Evolutionary conservation across 2,329 filamentous ascomycete species (phyloP).

Genomic region (Claviceps sp.): DNA sequence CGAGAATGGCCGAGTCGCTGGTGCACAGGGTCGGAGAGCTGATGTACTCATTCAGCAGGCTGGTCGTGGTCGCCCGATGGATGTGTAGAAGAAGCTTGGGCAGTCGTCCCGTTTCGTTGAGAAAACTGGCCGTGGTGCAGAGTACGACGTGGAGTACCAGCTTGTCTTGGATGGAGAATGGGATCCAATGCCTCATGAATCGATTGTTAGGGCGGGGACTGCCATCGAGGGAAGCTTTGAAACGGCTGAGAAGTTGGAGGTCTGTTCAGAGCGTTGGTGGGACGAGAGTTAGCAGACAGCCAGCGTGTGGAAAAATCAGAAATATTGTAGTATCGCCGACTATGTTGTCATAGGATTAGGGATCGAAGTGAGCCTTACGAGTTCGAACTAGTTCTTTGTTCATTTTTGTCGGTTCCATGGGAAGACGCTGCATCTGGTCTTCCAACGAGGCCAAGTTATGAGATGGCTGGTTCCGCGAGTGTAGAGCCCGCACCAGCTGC

Average conservation of each 20-base stretch:
- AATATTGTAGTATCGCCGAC: background rate
- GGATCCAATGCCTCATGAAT: constrained; percentile 34
- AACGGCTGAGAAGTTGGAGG: constrained; percentile 33
- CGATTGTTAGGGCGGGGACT: constrained; percentile 28
- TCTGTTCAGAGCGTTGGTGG: constrained; percentile 18
- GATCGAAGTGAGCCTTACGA: constrained; percentile 18
- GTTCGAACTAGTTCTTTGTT: constrained; percentile 34
- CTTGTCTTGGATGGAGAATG: constrained; percentile 34
- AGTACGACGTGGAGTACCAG: constrained; percentile 34
- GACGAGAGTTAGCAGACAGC: background rate
- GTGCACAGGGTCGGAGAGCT: constrained; percentile 20
- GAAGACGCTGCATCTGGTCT: constrained; percentile 26
- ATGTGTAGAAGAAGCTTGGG: constrained; percentile 28
- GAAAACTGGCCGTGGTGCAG: constrained; percentile 37
- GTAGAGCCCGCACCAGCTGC: constrained; percentile 13
- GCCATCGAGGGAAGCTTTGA: constrained; percentile 37
- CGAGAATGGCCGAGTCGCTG: constrained; percentile 32
- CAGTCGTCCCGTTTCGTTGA: constrained; percentile 34
- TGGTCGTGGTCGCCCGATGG: constrained; percentile 29
- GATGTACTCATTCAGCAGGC: constrained; percentile 34
- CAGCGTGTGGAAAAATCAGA: background rate
- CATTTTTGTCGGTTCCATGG: constrained; percentile 27
- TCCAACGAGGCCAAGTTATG: constrained; percentile 14
- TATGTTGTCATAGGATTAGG: background rate
- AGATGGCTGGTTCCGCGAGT: constrained; percentile 9